Base-by-base conservation (phyloP, 2,329 filamentous ascomycete genomes). In the Colletotrichum sp. region DNA sequence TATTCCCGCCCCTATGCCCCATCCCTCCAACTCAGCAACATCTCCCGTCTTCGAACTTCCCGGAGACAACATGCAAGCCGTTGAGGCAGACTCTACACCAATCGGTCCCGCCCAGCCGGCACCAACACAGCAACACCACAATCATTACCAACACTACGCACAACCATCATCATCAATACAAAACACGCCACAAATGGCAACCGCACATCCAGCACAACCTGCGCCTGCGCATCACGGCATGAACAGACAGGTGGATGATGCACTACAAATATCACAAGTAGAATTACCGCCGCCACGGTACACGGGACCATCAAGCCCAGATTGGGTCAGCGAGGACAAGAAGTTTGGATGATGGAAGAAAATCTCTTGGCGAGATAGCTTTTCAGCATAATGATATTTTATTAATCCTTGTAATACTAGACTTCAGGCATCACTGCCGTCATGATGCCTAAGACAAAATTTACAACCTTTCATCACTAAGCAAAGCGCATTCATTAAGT, bases 191-290 rank as follows among this genome's bases (percentile, higher is more conserved):
- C 63, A 61, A 32, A 38, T 74, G 24, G 36, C 48, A 24, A 24
- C 26, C 12, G 63, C 57, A 18, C 73, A 65, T 36, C 73, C 73
- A 8, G 26, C 12, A 7, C 69, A 72, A 18, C 69, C 64, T 15
- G 65, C 70, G 4, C 64, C 70, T 16, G 48, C 70, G 15, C 70
- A 73, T 52, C 57, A 60, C 58, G 57, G 18, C 16, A 76, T 73
- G 74, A 48, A 64, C 10, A 74, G 74, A 12, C 70, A 74, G 58
- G 63, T 76, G 7, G 74, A 76, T 5, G 74, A 76, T 8, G 74
- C 74, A 26, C 58, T 76, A 12, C 74, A 76, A 69, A 73, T 76
- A 76, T 76, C 74, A 13, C 71, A n/a, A 58, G 64, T 76, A 60
- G 74, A 76, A 65, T 21, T 76, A 55, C 74, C 74, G 58, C 74